Conservation (phyloP, 306 rosid genomes). For the Prosopis cineraria region DNA sequence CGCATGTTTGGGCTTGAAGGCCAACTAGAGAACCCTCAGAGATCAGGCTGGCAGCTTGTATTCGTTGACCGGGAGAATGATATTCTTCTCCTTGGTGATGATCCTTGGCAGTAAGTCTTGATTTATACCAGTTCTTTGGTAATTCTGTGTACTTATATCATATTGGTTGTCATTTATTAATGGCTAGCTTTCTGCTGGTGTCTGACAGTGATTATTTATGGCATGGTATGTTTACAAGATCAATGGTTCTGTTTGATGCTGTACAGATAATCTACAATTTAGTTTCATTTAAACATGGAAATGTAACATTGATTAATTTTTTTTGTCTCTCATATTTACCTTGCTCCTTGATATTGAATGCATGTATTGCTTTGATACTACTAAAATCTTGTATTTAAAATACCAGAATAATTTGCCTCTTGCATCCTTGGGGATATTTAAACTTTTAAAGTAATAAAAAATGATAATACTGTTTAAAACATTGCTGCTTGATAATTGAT, state of each 20-base stretch:
- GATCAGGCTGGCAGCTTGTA: conserved; percentile 99
- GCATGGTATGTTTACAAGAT: neutral
- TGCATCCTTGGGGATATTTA: no score
- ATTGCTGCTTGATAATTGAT: no score
- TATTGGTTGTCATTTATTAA: conserved; percentile 8
- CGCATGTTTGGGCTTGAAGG: conserved; percentile 89
- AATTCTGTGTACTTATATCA: neutral
- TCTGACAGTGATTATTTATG: conserved; percentile 1
- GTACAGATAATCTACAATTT: neutral
- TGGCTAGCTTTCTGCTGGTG: neutral
- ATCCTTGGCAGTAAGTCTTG: conserved; percentile 80
- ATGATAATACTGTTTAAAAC: no score
- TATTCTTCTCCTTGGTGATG: conserved; percentile 92
- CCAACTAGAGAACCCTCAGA: conserved; percentile 87
- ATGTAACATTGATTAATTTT: neutral
- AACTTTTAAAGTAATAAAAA: no score
- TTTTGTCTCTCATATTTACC: neutral
- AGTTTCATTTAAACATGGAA: neutral
- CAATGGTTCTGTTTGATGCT: neutral
- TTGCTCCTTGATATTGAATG: neutral
- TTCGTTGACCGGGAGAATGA: conserved; percentile 95
- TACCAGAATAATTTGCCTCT: neutral
- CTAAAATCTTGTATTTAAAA: neutral
- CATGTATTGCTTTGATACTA: neutral
- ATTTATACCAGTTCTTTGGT: neutral